phyloP scores from a whole-genome alignment of 257 asterid genomes.

The Solanum sejunctum region DNA sequence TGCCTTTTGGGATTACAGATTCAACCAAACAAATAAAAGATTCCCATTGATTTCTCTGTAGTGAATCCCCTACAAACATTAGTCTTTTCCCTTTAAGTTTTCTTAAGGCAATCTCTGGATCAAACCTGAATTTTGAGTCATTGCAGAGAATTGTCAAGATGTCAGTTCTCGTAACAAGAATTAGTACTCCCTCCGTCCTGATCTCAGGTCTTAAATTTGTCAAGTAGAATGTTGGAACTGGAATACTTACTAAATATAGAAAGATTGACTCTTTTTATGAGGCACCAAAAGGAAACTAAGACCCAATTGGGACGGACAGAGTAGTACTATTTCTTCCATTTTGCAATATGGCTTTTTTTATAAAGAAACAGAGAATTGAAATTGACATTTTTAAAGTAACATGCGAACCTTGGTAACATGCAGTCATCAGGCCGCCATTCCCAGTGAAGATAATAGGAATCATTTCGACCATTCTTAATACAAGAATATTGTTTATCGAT shows the following conservation, averaged over 20 bases:
- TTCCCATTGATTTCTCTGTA: constrained; percentile 89
- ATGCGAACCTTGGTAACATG: constrained; percentile 62
- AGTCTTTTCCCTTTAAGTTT: constrained; percentile 68
- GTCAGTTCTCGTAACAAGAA: background rate
- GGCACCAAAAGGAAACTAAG: no score
- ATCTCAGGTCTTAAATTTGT: no score
- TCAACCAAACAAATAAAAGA: constrained; percentile 81
- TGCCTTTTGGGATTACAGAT: constrained; percentile 47
- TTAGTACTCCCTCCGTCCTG: background rate
- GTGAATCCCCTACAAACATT: constrained; percentile 88
- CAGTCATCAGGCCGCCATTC: constrained; percentile 93
- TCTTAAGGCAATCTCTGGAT: constrained; percentile 45
- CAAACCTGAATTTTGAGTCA: constrained; percentile 34
- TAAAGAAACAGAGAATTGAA: background rate
- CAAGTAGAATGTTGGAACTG: no score
- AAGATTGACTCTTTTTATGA: no score
- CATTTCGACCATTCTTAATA: constrained; percentile 60
- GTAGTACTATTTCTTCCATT: no score
- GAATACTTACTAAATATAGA: no score
- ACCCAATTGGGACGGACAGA: no score
- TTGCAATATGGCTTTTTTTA: background rate
- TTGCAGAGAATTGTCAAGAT: background rate
- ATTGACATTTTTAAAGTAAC: background rate
- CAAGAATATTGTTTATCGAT: constrained; percentile 78
- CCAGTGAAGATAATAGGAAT: constrained; percentile 58